A percentile compares a stretch with the other conserved stretches of the same genome.
Evolutionary conservation across 2,329 filamentous ascomycete species (phyloP).

Genomic region (Hymenoscyphus albidus): DNA sequence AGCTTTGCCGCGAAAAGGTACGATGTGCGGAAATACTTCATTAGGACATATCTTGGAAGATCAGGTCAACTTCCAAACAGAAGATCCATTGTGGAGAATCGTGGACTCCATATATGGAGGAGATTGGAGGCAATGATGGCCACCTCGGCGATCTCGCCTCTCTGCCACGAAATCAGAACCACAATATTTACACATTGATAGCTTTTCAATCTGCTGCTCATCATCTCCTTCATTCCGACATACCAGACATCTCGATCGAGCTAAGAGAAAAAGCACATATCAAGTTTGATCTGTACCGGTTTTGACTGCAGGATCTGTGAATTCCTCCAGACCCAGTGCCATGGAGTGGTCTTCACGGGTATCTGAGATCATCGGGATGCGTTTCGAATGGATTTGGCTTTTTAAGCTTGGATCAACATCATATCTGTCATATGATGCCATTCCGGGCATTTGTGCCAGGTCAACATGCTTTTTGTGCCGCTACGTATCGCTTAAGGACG

Average conservation of each 20-base stretch:
- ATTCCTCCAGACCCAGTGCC: not conserved
- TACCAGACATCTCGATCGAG: not conserved
- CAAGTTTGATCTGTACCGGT: not conserved
- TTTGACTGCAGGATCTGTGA: not conserved
- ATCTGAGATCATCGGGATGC: not conserved
- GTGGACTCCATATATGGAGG: too few relatives aligned
- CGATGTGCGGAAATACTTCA: not conserved
- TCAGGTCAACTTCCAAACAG: not conserved
- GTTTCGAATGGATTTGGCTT: slow-evolving; percentile 6
- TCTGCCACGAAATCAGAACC: not conserved
- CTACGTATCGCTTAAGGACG: not conserved
- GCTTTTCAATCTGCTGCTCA: not conserved
- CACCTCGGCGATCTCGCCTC: not conserved
- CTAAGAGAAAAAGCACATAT: not conserved
- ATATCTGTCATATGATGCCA: slow-evolving; percentile 13
- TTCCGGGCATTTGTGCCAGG: not conserved
- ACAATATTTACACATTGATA: not conserved
- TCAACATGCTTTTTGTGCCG: not conserved
- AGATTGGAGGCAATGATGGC: not conserved
- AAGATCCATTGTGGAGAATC: not conserved
- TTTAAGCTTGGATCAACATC: slow-evolving; percentile 14
- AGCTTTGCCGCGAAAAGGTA: not conserved
- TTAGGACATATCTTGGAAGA: not conserved
- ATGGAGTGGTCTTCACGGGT: not conserved
- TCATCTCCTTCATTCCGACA: not conserved